Conservation (phyloP, 148 eudicot genomes). For the Cornus florida region DNA sequence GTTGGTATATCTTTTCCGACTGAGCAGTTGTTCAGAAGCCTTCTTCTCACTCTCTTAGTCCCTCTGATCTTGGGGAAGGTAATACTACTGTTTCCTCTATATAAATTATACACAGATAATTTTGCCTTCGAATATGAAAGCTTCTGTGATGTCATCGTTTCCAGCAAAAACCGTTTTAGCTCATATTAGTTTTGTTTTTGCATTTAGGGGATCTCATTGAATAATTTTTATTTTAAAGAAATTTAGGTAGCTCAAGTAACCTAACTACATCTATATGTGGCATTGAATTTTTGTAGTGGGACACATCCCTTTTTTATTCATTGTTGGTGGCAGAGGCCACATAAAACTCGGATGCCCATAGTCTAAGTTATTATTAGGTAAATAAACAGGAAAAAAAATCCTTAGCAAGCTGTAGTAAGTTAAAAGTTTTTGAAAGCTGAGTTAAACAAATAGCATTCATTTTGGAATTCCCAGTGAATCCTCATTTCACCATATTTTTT, state of each 20-base stretch:
- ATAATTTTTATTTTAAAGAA: background rate
- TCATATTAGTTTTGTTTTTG: background rate
- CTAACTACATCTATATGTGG: no score
- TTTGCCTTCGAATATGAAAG: conserved; percentile 2
- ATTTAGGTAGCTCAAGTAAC: background rate
- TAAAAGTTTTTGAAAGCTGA: no score
- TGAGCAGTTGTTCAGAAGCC: conserved; percentile 66
- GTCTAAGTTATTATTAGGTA: no score
- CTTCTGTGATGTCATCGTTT: conserved; percentile 1
- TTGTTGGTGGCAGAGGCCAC: no score
- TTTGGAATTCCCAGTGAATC: no score
- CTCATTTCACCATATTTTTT: no score
- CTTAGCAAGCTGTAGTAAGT: no score
- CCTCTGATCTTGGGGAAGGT: conserved; percentile 93
- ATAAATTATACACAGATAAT: background rate
- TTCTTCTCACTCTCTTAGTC: conserved; percentile 67
- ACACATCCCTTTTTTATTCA: no score
- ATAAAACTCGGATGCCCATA: no score
- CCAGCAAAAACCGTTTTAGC: background rate
- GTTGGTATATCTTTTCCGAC: conserved; percentile 86
- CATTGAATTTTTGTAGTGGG: no score
- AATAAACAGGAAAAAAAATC: no score
- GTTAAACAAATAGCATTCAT: no score
- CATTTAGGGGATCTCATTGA: background rate
- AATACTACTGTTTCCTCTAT: conserved; percentile 13